phyloP scores from a whole-genome alignment of 2,329 filamentous ascomycete genomes.

The Dactylellina sp. region DNA sequence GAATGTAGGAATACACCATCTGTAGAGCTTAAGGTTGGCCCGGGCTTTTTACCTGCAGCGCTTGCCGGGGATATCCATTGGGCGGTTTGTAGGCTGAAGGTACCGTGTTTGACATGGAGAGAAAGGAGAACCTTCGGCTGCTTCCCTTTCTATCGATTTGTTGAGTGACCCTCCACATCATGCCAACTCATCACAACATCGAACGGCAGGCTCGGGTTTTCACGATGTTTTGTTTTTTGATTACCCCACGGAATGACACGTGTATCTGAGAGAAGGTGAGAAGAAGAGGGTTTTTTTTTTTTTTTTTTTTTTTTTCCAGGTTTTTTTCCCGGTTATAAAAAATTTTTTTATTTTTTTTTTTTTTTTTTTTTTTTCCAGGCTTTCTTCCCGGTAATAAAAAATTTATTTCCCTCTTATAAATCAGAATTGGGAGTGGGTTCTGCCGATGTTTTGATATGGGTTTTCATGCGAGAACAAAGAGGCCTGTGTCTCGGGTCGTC shows the following conservation, averaged over 20 bases:
- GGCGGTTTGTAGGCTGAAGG: slow-evolving; percentile 21
- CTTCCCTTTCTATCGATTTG: slow-evolving; percentile 25
- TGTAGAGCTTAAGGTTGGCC: neutral
- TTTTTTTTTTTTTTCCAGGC: slow-evolving; percentile 13
- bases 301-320: slow-evolving; percentile 20
- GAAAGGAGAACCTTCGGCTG: slow-evolving; percentile 6
- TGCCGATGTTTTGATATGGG: slow-evolving; percentile 26
- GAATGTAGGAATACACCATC: too few species aligned
- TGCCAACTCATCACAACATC: slow-evolving; percentile 55
- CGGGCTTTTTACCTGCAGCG: slow-evolving; percentile 16
- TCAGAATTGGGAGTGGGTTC: slow-evolving; percentile 37
- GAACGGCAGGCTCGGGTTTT: slow-evolving; percentile 17
- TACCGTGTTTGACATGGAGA: slow-evolving; percentile 27
- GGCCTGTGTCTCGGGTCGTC: neutral
- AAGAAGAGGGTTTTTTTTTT: too few species aligned
- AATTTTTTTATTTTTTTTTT: too few species aligned
- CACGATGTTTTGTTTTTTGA: slow-evolving; percentile 24
- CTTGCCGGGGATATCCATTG: slow-evolving; percentile 13
- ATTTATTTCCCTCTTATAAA: slow-evolving; percentile 47
- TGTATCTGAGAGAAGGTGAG: slow-evolving; percentile 37
- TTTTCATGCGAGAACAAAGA: slow-evolving; percentile 5
- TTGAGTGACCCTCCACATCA: slow-evolving; percentile 43
- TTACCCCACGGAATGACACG: slow-evolving; percentile 56
- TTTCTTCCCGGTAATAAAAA: neutral
- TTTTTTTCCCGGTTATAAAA: slow-evolving; percentile 25